These are phyloP conservation scores for Davidsoniella virescens DNA, from an alignment of 2,329 filamentous ascomycete species.

Conservation along the genomic window DNA sequence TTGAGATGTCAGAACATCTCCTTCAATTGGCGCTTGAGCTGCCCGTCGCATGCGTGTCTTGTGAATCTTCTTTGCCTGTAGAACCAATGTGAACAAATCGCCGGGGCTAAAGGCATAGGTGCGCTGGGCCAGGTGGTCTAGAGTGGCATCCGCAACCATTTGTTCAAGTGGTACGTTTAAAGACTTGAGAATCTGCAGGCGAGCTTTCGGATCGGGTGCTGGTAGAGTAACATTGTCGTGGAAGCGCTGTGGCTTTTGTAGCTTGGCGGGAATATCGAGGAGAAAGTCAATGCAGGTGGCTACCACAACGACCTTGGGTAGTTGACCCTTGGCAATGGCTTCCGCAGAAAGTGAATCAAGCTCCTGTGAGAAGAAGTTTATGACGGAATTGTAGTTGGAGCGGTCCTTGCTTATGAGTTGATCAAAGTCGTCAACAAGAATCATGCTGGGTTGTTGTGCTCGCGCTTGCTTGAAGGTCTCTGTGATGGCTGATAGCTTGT, in stretches of 20 bases:
- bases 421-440: slow-evolving; percentile 67
- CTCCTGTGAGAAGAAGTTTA: slow-evolving; percentile 34
- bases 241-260: slow-evolving; percentile 52
- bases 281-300: slow-evolving; percentile 57
- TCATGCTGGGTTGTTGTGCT: slow-evolving; percentile 54
- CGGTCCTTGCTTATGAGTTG: slow-evolving; percentile 47
- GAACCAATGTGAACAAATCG: slow-evolving; percentile 53
- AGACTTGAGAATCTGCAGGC: slow-evolving; percentile 57
- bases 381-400: slow-evolving; percentile 32
- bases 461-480: slow-evolving; percentile 55
- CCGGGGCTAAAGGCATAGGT: slow-evolving; percentile 78
- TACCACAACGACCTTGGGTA: slow-evolving; percentile 51
- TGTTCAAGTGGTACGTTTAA: slow-evolving; percentile 32
- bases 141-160: slow-evolving; percentile 32
- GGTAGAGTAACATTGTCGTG: slow-evolving; percentile 54
- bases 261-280: slow-evolving; percentile 51
- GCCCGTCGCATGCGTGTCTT: slow-evolving; percentile 18
- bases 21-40: slow-evolving; percentile 27
- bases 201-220: slow-evolving; percentile 54
- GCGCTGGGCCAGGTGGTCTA: slow-evolving; percentile 48
- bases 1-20: slow-evolving; percentile 24
- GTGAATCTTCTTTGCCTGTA: slow-evolving; percentile 18
- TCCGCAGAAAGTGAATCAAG: slow-evolving; percentile 36
- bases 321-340: slow-evolving; percentile 21
- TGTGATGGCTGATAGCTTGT: slow-evolving; percentile 43